Percentiles rank a stretch among this genome's conserved stretches.
Conservation (phyloP, 805 yeast species). For the Schizosaccharomyces octosporus region DNA sequence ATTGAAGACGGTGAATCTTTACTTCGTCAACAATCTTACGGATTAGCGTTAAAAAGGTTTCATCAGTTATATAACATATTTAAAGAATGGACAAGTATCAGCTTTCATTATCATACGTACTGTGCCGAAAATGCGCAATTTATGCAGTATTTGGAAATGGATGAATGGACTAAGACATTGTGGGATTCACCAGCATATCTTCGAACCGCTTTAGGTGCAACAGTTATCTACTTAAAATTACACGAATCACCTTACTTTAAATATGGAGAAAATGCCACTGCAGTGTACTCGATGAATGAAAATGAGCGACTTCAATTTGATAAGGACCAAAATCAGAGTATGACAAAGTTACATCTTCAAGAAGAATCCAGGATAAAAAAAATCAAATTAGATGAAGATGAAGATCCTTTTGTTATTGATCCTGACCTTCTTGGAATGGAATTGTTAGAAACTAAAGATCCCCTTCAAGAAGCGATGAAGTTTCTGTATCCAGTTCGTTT, state of each 20-base stretch:
- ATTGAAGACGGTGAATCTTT: not conserved
- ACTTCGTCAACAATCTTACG: not conserved
- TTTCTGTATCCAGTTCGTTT: not conserved
- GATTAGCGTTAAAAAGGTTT: not conserved
- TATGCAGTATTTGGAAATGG: not conserved
- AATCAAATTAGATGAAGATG: not conserved
- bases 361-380: not conserved
- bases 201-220: not conserved
- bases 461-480: not conserved
- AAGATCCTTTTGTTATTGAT: not conserved
- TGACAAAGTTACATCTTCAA: not conserved
- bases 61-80: not conserved
- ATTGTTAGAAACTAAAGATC: not conserved
- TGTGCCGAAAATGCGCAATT: not conserved
- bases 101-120: not conserved
- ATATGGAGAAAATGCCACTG: not conserved
- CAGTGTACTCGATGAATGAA: not conserved
- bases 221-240: not conserved
- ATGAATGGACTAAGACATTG: not conserved
- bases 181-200: not conserved
- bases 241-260: not conserved
- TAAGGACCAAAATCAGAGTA: not conserved
- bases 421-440: not conserved
- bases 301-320: not conserved
- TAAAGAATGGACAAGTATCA: not conserved